Conservation (phyloP, 768 basidiomycete genomes). For the Dentipellis sp. region DNA sequence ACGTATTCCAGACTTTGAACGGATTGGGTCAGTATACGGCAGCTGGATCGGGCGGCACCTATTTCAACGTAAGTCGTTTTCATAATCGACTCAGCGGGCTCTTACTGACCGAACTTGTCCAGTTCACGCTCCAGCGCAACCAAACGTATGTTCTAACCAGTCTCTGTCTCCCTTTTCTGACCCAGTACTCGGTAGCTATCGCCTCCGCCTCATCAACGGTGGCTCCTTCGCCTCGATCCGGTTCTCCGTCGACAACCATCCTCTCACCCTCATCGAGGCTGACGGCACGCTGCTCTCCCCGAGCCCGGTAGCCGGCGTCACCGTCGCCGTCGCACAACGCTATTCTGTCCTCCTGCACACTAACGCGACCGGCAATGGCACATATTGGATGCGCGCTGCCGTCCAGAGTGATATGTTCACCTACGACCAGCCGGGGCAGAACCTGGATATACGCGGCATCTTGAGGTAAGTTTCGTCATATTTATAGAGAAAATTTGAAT, state of each 20-base stretch:
- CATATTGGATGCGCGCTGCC: conserved; percentile 31
- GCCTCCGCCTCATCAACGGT: conserved; percentile 38
- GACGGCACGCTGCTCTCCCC: conserved; percentile 37
- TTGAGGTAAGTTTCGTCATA: not conserved
- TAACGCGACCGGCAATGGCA: conserved; percentile 27
- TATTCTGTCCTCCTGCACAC: conserved; percentile 38
- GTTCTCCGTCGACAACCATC: conserved; percentile 37
- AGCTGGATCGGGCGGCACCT: conserved; percentile 19
- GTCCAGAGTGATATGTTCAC: conserved; percentile 28
- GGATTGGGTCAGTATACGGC: conserved; percentile 23
- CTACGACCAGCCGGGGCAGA: conserved; percentile 9
- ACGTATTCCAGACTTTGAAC: conserved; percentile 19
- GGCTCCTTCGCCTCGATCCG: conserved; percentile 37
- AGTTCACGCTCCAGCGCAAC: conserved; percentile 27
- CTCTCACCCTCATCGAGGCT: conserved; percentile 37
- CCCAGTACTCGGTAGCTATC: conserved; percentile 22
- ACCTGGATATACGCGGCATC: conserved; percentile 10
- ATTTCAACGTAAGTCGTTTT: conserved; percentile 18
- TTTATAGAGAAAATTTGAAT: too few species aligned
- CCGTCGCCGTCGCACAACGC: conserved; percentile 37
- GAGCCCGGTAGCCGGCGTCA: conserved; percentile 28
- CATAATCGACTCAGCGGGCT: not conserved
- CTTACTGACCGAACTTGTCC: conserved; percentile 9
- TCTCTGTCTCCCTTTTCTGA: not conserved
- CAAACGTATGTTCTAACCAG: conserved; percentile 13